A percentile compares a stretch with the other conserved stretches of the same genome.
Evolutionary conservation across 108 stramenopile species (phyloP).

Genomic region (Bacterosira constricta): DNA sequence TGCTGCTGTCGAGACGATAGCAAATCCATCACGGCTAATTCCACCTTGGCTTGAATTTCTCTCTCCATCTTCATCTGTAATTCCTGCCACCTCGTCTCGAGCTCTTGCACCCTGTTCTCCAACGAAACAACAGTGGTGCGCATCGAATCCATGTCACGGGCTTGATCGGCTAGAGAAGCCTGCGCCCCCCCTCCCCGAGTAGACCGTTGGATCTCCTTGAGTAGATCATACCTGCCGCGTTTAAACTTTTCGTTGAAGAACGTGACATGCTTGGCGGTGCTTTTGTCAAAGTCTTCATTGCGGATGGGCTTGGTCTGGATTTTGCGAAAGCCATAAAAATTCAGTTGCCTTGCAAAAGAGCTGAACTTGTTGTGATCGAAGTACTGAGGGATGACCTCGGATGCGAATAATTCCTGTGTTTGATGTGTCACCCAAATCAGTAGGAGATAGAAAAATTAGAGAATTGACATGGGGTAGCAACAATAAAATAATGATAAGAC

Average conservation of each 20-base stretch:
- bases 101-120: slow-evolving; percentile 44
- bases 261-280: slow-evolving; percentile 83
- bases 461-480: background rate
- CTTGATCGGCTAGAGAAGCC: slow-evolving; percentile 45
- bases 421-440: background rate
- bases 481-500: background rate
- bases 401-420: slow-evolving; percentile 16
- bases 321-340: slow-evolving; percentile 85
- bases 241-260: slow-evolving; percentile 92
- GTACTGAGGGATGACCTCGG: slow-evolving; percentile 77
- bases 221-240: slow-evolving; percentile 74
- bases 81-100: slow-evolving; percentile 18
- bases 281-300: slow-evolving; percentile 78
- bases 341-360: slow-evolving; percentile 58
- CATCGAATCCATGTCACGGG: slow-evolving; percentile 66
- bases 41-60: slow-evolving; percentile 28
- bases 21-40: slow-evolving; percentile 34
- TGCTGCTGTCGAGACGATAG: slow-evolving; percentile 14
- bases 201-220: slow-evolving; percentile 81
- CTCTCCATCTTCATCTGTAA: slow-evolving; percentile 8
- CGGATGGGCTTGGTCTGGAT: slow-evolving; percentile 89
- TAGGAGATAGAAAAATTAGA: background rate
- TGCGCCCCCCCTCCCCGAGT: slow-evolving; percentile 71
- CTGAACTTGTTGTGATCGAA: slow-evolving; percentile 86
- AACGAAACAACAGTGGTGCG: slow-evolving; percentile 57